Conservation (phyloP, 306 rosid species). For the Quillaja saponaria region DNA sequence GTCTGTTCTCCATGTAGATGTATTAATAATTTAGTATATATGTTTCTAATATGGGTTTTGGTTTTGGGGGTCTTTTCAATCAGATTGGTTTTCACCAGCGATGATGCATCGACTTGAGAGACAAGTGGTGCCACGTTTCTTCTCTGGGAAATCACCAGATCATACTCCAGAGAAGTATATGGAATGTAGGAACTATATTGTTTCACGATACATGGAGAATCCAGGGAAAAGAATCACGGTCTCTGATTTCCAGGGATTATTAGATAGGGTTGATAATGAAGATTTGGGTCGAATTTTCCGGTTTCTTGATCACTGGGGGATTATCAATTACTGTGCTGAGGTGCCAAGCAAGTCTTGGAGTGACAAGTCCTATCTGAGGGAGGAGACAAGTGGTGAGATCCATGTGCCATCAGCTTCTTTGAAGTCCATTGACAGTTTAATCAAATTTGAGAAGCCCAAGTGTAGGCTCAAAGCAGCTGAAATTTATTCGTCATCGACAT, state of each 20-base stretch:
- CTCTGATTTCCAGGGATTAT: conserved; percentile 64
- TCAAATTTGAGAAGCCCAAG: conserved; percentile 87
- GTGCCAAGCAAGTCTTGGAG: conserved; percentile 55
- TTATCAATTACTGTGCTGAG: conserved; percentile 80
- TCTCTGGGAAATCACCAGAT: conserved; percentile 71
- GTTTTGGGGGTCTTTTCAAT: conserved; percentile 22
- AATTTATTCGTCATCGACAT: conserved; percentile 50
- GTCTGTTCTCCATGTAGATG: neutral
- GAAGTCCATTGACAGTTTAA: conserved; percentile 87
- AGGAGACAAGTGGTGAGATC: conserved; percentile 80
- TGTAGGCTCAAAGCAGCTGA: conserved; percentile 80
- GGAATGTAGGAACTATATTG: conserved; percentile 86
- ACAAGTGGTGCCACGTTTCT: conserved; percentile 97
- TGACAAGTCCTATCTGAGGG: conserved; percentile 60
- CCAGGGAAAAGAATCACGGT: conserved; percentile 62
- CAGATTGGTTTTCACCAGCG: conserved; percentile 98
- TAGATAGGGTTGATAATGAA: conserved; percentile 57
- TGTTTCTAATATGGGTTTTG: conserved; percentile 26
- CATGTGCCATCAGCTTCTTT: conserved; percentile 79
- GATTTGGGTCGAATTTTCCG: conserved; percentile 75
- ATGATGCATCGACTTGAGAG: conserved; percentile 91
- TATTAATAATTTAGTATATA: neutral
- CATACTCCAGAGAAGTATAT: conserved; percentile 85
- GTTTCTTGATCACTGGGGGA: conserved; percentile 99
- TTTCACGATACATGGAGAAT: conserved; percentile 84